Base-by-base conservation (phyloP, 139 green algal genomes). In the Chlorella sp. region DNA sequence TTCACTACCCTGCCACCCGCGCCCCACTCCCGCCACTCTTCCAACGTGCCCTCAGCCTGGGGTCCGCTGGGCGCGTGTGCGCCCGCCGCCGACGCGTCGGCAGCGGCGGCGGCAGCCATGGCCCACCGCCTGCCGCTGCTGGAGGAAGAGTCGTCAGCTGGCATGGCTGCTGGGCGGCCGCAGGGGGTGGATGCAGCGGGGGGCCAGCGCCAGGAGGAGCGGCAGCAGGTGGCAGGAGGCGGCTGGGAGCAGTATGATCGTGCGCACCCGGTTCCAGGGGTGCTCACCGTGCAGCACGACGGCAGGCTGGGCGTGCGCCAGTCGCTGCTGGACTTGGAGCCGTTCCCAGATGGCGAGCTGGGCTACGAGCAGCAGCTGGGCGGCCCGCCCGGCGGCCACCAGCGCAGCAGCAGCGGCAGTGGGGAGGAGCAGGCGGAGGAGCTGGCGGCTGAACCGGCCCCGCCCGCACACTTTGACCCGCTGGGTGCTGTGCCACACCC, bases 281-380 rank as follows among this genome's bases (percentile, higher is more conserved):
- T 83, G 58, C 40, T 41, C 41, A 43, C 77, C 14, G 77, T 58
- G 40, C 34, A 74, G 30, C 77, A 83, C 28, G 77, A 83, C 60
- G 77, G 77, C 40, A 43, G 73, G 60, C 60, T 83, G 77, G 77
- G 77, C 3, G 77, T 83, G 77, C 77, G 38, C 6, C 77, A 83
- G 60, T 74, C 77, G 9, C 77, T 83, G 40, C 34, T 83, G 1
- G 77, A 83, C 22, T n/a, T 83, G 14, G 77, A 83, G 60, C 77
- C 77, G 6, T 16, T 83, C 13, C 64, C 77, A 28, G 75, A 67
- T 8, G 67, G 16, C 3, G 72, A 78, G 28, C 30, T 38, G 43
- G n/a, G 22, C 65, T 38, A 73, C 14, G 65, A 38, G 22, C 11
- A 43, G 9, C n/a, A 43, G 65, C 65, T 28, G n/a, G 22, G 65